These are phyloP conservation scores for Artemisia tridentata DNA, from an alignment of 129 eudicot species.

Conservation along the genomic window DNA sequence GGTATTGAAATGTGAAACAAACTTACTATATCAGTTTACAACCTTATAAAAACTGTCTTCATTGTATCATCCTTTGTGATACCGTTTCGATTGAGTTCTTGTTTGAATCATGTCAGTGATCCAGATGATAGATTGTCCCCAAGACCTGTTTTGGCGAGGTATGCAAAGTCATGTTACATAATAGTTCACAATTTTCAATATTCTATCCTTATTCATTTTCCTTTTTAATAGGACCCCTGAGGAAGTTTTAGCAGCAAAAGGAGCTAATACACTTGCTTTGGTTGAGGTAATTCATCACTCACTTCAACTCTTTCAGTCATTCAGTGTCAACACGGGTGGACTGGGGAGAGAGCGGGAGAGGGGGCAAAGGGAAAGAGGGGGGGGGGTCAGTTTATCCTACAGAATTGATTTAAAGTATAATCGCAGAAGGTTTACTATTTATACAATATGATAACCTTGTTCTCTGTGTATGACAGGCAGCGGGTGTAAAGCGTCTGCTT, in stretches of 20 bases:
- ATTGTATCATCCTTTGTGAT: neutral
- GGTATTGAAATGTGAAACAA: conserved; percentile 37
- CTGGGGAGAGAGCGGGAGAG: no score
- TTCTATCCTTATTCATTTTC: neutral
- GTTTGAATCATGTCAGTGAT: conserved; percentile 48
- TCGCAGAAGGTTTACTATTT: no score
- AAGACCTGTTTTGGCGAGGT: conserved; percentile 95
- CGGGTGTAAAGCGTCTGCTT: no score
- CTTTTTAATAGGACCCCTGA: conserved; percentile 74
- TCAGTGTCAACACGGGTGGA: no score
- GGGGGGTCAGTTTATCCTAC: no score
- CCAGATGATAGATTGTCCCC: conserved; percentile 91
- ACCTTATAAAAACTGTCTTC: neutral
- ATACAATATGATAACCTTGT: no score
- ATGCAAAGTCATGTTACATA: neutral
- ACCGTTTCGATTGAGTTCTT: conserved; percentile 6
- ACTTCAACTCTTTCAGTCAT: no score
- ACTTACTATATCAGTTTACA: neutral
- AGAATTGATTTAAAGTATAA: no score
- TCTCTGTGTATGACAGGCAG: no score
- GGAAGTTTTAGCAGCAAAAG: conserved; percentile 96
- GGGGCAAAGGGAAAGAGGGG: no score
- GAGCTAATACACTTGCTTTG: conserved; percentile 87
- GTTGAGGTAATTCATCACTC: conserved; percentile 60
- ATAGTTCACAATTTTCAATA: neutral